phyloP scores from a whole-genome alignment of 2,329 filamentous ascomycete genomes.

The Phyllachora maydis region DNA sequence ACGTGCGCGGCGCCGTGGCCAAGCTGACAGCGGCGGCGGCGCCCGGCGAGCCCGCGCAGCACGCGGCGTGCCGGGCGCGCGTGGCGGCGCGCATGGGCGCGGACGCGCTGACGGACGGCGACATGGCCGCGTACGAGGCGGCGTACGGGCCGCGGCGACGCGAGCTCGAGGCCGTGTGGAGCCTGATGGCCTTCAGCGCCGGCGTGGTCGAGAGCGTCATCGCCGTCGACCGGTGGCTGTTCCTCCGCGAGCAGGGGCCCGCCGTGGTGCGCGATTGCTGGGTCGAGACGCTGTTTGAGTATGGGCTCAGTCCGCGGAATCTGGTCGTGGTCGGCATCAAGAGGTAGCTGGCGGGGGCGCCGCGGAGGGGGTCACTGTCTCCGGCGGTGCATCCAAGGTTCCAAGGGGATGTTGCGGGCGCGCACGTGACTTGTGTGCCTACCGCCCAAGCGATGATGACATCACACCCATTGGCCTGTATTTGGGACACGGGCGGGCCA shows the following conservation, averaged over 20 bases:
- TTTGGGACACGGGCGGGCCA: too few species aligned
- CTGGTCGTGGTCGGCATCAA: conserved; percentile 86
- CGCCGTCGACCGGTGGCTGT: conserved; percentile 78
- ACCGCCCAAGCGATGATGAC: too few species aligned
- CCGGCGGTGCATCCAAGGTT: too few species aligned
- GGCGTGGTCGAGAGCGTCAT: conserved; percentile 77
- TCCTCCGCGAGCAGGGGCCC: conserved; percentile 57
- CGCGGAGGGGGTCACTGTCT: too few species aligned
- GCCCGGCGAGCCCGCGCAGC: conserved; percentile 34
- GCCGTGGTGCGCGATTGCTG: conserved; percentile 54
- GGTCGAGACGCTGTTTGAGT: conserved; percentile 91
- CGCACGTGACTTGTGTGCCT: too few species aligned
- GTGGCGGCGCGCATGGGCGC: conserved; percentile 46
- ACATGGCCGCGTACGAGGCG: conserved; percentile 50
- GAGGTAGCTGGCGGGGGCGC: conserved; percentile 8
- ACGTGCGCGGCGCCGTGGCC: conserved; percentile 59
- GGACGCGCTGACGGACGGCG: conserved; percentile 50
- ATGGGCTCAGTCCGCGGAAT: conserved; percentile 68
- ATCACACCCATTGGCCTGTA: too few species aligned
- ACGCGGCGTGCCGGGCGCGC: too few species aligned
- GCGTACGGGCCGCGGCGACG: conserved; percentile 47
- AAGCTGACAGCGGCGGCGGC: conserved; percentile 45
- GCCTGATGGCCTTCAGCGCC: conserved; percentile 88
- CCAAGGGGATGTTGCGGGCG: too few species aligned
- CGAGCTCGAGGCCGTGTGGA: conserved; percentile 77